Percentiles rank a stretch among this genome's conserved stretches.
Evolutionary conservation across 192 early-diverging fungal genomes (phyloP).

Genomic region (Backusella circina): DNA sequence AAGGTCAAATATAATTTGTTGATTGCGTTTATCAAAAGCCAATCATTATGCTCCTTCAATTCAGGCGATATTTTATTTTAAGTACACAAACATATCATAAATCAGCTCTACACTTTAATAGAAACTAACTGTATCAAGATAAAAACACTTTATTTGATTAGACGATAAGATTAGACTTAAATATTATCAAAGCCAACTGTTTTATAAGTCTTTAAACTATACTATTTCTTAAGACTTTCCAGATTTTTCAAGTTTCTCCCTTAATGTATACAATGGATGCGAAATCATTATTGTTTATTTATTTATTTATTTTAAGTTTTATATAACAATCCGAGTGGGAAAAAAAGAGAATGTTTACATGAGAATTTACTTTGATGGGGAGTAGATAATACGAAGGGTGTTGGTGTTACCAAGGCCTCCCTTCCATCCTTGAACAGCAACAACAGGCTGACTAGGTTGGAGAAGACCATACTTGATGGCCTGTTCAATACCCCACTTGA

Average conservation of each 20-base stretch:
- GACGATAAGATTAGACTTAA: not conserved
- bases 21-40: not conserved
- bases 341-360: not conserved
- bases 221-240: not conserved
- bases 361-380: slow-evolving; percentile 22
- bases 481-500: slow-evolving; percentile 73
- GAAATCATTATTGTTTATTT: not conserved
- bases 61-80: not conserved
- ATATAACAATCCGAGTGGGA: not conserved
- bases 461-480: slow-evolving; percentile 62
- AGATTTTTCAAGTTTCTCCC: not conserved
- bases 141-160: not conserved
- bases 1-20: not conserved
- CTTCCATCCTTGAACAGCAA: slow-evolving; percentile 78
- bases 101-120: not conserved
- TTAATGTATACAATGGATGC: not conserved
- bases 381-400: slow-evolving; percentile 73
- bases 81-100: not conserved
- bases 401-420: slow-evolving; percentile 80
- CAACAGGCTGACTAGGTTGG: slow-evolving; percentile 62
- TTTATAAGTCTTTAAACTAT: not conserved
- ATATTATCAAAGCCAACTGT: not conserved
- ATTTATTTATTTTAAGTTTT: not conserved
- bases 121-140: not conserved
- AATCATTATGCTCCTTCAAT: not conserved